Base-by-base conservation (phyloP, 179 eudicot genomes). In the Vitellaria paradoxa region DNA sequence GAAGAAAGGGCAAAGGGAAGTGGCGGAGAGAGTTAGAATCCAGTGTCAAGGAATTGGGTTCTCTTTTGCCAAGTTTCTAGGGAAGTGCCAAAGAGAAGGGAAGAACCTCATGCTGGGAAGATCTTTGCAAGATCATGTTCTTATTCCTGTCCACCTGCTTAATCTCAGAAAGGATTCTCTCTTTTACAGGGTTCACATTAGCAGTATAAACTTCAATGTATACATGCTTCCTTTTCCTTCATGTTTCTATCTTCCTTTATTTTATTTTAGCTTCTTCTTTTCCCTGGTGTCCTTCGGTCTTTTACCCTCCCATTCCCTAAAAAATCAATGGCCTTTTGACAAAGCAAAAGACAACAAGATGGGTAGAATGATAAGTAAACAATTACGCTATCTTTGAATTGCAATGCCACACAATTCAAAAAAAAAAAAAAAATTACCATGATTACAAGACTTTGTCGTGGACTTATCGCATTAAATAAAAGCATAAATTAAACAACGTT, bases 71-170 rank as follows among this genome's bases (percentile, higher is more conserved):
- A 81, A 76, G 21, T 47, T 68, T 76, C 76, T 60, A 47, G 30
- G 49, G 20, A n/a, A n/a, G 53, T 46, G n/a, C 46, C 24, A 18
- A 66, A 62, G 50, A 26, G 26, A 86, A 76, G 46, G 76, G 78
- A 83, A 30, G 86, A 73, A 79, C 77, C 84, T 78, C 82, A 74
- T 81, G 80, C 60, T 65, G 50, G 26, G 74, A 30, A 11, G 79
- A 81, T 83, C 56, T 81, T 80, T 77, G 65, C 53, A 82, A 85
- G 85, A 88, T 81, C 30, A 57, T 87, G 85, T 87, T 83, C 83
- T 77, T 84, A 81, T 87, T 87, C 89, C 78, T 80, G 67, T 78
- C 60, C 53, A 23, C 6, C 9, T 49, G 52, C 5, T 50, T 50
- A 12, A 8, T 50, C 55, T 50, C 55, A 8, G 12, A 50, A 7